These are phyloP conservation scores for Pseudonectria foliicola DNA, from an alignment of 2,329 filamentous ascomycete species.

Conservation along the genomic window DNA sequence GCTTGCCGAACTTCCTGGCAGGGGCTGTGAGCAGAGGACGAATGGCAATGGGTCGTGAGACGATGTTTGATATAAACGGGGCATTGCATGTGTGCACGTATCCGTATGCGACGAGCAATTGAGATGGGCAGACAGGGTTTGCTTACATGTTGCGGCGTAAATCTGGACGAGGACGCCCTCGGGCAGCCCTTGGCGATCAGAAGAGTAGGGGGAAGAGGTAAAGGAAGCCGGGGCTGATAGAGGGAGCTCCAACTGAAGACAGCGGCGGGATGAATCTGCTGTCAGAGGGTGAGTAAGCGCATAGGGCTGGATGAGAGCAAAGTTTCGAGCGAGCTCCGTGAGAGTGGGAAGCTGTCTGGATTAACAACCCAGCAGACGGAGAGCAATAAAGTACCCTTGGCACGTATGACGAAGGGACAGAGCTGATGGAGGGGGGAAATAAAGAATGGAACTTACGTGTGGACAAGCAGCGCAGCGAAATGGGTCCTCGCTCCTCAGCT, in stretches of 20 bases:
- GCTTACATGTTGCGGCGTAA: slow-evolving; percentile 29
- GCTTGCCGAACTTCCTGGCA: slow-evolving; percentile 97
- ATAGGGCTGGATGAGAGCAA: slow-evolving; percentile 1
- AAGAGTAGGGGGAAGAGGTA: slow-evolving; percentile 8
- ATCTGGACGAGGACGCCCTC: slow-evolving; percentile 11
- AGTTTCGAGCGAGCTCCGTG: not conserved
- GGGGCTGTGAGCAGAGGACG: slow-evolving; percentile 7
- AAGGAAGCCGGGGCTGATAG: slow-evolving; percentile 4
- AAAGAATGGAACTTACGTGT: no score
- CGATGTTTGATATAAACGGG: slow-evolving; percentile 2
- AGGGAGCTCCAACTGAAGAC: no score
- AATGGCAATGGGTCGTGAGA: slow-evolving; percentile 3
- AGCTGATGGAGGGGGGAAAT: no score
- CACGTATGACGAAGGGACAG: no score
- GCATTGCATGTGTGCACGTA: slow-evolving; percentile 1
- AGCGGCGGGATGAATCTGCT: no score
- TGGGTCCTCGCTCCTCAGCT: no score
- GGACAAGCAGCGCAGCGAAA: no score
- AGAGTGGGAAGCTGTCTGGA: no score
- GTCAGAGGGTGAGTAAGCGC: not conserved
- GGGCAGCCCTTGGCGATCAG: slow-evolving; percentile 16
- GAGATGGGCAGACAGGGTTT: slow-evolving; percentile 3
- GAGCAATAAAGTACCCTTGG: no score
- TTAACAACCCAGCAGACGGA: no score
- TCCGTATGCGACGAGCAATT: slow-evolving; percentile 2